Evolutionary conservation across 345 rosid genomes (phyloP), one percentile per base, ranked within the genome.

Genomic region (Pelargonium nanum): DNA sequence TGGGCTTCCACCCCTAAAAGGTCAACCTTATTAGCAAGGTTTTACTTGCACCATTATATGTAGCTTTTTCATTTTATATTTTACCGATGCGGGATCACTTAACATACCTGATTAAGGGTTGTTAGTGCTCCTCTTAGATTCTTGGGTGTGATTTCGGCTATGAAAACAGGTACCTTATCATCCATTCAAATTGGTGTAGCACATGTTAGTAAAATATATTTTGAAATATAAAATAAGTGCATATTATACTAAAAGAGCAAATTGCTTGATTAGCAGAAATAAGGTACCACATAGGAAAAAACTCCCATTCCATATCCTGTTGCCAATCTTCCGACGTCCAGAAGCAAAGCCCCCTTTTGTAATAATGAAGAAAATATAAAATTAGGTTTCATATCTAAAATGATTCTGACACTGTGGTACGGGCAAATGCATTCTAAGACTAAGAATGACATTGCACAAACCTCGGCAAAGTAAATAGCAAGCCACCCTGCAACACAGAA

Each of bases 251-350:
- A n/a, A n/a, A n/a, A n/a, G n/a, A n/a, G n/a, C n/a, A n/a, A n/a
- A n/a, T n/a, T n/a, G 22, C 8, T 17, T 44, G 26, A 63, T 13
- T 15, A 0, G n/a, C 20, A 24, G 32, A 56, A 26, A 23, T 5
- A 24, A 40, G 52, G 64, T 70, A 88, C 96, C 92, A 91, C 98
- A 54, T 79, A 85, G 22, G 96, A 91, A 71, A 85, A 83, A 23
- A 80, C 89, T 53, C 98, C 98, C 95, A 91, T 91, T 65, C 95
- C 95, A 65, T 88, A 91, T 63, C 95, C 98, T 1, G 82, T 80
- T 45, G 95, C 86, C 48, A 91, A 66, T 61, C 96, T 74, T 65
- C 98, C 98, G 22, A 88, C 59, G 65, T 91, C 88, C 74, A 91
- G 69, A 24, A 77, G 25, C 64, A 74, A 61, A 26, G 77, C 75